Base-by-base conservation (phyloP, 495 filamentous ascomycete genomes). In the Durotheca rogersii region DNA sequence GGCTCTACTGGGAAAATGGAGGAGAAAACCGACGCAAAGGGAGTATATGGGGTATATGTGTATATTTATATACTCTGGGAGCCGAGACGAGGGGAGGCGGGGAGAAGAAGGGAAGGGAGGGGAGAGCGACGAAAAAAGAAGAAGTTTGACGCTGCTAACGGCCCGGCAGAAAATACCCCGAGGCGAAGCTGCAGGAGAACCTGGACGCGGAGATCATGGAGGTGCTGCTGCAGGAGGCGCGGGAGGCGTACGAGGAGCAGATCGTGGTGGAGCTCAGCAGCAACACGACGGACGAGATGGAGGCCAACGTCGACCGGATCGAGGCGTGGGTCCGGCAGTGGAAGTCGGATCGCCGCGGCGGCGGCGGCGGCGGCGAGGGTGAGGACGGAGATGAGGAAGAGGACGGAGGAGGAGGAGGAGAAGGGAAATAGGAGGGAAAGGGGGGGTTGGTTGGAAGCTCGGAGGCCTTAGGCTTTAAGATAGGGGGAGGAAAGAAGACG, bases 121-220 rank as follows among this genome's bases (percentile, higher is more conserved):
- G 9, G 9, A 27, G 23, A 9, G 23, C 14, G 5, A 6, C 11
- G 34, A 16, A 5, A 16, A 17, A 3, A n/a, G n/a, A n/a, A n/a
- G n/a, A n/a, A n/a, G n/a, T n/a, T n/a, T 49, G 7, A 25, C 16
- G 17, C 30, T 50, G 6, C 45, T 18, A 15, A 4, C 6, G 29
- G 9, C 11, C 37, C 31, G 4, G 41, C 40, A 87, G 89, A 47
- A 81, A 85, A 47, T 95, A 94, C 64, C 71, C 81, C 61, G 85
- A 95, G 68, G 70, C 77, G 47, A 99, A 99, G 66, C 70, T 99
- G 18, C 87, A 96, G 64, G 93, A 97, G 67, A 99, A 99, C 65
- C 67, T 99, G 29, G 94, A 97, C 70, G 84, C 88, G 20, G 94
- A 99, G 75, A 99, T 99, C 62, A 96, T 97, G 83, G 86, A 95